Percentiles rank a stretch among this genome's conserved stretches.
Conservation (phyloP, 2,329 filamentous ascomycete species). For the Phaeophleospora eucalypticola region DNA sequence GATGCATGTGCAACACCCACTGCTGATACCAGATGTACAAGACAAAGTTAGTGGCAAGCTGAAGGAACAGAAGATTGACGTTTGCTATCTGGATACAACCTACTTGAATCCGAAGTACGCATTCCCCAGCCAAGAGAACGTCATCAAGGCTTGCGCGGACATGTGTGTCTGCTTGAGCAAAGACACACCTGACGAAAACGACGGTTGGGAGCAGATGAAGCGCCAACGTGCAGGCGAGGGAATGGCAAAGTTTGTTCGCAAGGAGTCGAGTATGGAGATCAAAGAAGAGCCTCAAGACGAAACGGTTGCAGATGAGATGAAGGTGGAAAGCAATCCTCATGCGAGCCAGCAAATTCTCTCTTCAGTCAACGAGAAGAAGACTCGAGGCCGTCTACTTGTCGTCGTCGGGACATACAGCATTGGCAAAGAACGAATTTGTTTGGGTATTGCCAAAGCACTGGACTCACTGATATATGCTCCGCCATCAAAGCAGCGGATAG, state of each 20-base stretch:
- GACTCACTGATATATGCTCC: slow-evolving; percentile 86
- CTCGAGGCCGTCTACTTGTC: slow-evolving; percentile 70
- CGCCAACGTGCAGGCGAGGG: slow-evolving; percentile 51
- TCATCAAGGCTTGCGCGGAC: slow-evolving; percentile 81
- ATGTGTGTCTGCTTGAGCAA: slow-evolving; percentile 76
- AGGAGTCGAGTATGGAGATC: slow-evolving; percentile 37
- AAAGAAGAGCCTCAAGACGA: slow-evolving; percentile 37
- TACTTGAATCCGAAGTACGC: slow-evolving; percentile 95
- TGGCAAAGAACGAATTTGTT: slow-evolving; percentile 92
- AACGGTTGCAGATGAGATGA: slow-evolving; percentile 34
- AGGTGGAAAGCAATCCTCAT: slow-evolving; percentile 30
- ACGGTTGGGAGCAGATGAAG: slow-evolving; percentile 56
- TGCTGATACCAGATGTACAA: slow-evolving; percentile 69
- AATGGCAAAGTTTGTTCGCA: slow-evolving; percentile 61
- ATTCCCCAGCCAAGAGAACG: slow-evolving; percentile 83
- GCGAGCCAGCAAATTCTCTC: slow-evolving; percentile 28
- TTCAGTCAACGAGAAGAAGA: slow-evolving; percentile 32
- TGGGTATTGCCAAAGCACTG: slow-evolving; percentile 84
- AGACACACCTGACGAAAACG: slow-evolving; percentile 55
- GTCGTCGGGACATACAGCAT: slow-evolving; percentile 97
- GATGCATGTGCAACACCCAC: slow-evolving; percentile 75
- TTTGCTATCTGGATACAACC: slow-evolving; percentile 95
- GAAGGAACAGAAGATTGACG: slow-evolving; percentile 82
- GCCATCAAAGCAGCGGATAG: slow-evolving; percentile 76
- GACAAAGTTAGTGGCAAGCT: slow-evolving; percentile 67